Evolutionary conservation across 2,329 filamentous ascomycete species (phyloP).

Genomic region (Atkinsonella texensis): DNA sequence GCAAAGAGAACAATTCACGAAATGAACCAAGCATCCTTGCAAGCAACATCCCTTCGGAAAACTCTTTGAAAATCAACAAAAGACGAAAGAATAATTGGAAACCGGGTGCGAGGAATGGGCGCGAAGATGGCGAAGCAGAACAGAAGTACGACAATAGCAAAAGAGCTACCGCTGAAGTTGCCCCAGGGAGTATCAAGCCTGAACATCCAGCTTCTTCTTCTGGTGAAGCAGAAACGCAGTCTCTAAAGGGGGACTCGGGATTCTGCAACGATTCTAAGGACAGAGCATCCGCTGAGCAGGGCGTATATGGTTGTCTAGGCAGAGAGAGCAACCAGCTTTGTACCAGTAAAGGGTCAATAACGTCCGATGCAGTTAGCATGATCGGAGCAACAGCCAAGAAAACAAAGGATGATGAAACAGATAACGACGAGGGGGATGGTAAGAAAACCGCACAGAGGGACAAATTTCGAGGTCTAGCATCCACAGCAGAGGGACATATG

Average conservation of each 20-base stretch:
- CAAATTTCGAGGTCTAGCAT: too few relatives aligned
- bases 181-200: neutral
- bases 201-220: neutral
- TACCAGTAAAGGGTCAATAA: neutral
- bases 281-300: neutral
- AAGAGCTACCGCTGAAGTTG: neutral
- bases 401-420: neutral
- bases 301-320: neutral
- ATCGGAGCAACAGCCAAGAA: neutral
- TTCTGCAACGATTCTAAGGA: too few relatives aligned
- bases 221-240: neutral
- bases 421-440: neutral
- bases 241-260: too few relatives aligned
- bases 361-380: neutral
- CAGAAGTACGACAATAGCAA: neutral
- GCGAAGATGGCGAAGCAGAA: neutral
- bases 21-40: neutral
- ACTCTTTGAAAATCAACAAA: constrained; percentile 1
- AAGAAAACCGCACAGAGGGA: neutral
- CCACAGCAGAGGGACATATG: neutral
- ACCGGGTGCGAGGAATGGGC: neutral
- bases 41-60: neutral
- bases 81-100: neutral
- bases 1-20: neutral
- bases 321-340: neutral